Conservation (phyloP, 2,329 filamentous ascomycete genomes). For the Penicillium psychrosexuale region DNA sequence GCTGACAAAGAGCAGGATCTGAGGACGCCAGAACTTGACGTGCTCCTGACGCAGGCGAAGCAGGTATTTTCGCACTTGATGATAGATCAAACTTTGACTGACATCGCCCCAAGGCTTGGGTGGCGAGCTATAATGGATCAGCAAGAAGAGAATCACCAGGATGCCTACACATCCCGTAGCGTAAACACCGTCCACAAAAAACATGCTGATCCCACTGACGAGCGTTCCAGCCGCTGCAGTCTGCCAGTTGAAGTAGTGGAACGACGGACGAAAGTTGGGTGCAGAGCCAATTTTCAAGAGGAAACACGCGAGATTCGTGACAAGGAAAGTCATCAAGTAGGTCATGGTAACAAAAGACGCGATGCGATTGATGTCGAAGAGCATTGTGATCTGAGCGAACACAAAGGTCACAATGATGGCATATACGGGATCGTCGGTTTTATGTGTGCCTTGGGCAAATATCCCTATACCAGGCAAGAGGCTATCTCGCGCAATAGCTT, state of each 20-base stretch:
- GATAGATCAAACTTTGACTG: slow-evolving; percentile 82
- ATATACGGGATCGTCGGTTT: slow-evolving; percentile 69
- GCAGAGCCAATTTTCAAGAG: slow-evolving; percentile 81
- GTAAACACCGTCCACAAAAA: slow-evolving; percentile 81
- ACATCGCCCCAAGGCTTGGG: slow-evolving; percentile 90
- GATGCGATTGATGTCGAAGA: slow-evolving; percentile 83
- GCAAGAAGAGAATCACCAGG: slow-evolving; percentile 71
- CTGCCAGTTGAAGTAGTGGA: slow-evolving; percentile 85
- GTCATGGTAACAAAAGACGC: slow-evolving; percentile 88
- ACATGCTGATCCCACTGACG: slow-evolving; percentile 78
- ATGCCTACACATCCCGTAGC: slow-evolving; percentile 71
- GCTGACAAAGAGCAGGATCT: slow-evolving; percentile 80
- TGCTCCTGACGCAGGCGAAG: slow-evolving; percentile 80
- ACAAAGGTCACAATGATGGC: slow-evolving; percentile 74
- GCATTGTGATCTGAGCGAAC: slow-evolving; percentile 73
- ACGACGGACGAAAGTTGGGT: slow-evolving; percentile 83
- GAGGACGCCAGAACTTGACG: slow-evolving; percentile 90
- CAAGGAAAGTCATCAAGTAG: slow-evolving; percentile 87
- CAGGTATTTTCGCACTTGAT: slow-evolving; percentile 83
- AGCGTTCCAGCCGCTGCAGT: slow-evolving; percentile 72
- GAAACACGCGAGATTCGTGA: slow-evolving; percentile 85
- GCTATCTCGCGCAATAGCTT: slow-evolving; percentile 76
- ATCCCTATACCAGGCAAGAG: slow-evolving; percentile 71
- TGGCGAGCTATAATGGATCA: slow-evolving; percentile 81
- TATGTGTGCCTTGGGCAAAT: slow-evolving; percentile 70